phyloP scores from a whole-genome alignment of 257 asterid species.

The Gentiana dahurica region DNA sequence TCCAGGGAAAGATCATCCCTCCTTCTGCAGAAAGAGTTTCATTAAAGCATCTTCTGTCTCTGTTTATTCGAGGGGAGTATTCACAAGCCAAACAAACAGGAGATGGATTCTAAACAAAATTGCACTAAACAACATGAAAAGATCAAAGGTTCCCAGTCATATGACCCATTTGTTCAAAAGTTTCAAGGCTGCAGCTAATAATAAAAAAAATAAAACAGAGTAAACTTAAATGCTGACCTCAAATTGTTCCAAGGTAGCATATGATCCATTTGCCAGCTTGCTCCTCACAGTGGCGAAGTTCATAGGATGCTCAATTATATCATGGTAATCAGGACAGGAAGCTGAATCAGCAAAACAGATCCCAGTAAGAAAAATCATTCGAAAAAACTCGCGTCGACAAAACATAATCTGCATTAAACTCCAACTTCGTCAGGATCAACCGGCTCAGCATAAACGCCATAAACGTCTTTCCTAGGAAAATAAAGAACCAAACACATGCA shows the following conservation, averaged over 20 bases:
- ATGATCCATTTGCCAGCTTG: conserved; percentile 64
- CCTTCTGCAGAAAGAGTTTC: too few species aligned
- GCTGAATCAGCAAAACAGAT: conserved; percentile 27
- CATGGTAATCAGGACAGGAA: conserved; percentile 98
- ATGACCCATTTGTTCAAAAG: too few species aligned
- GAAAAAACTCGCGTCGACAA: conserved; percentile 9
- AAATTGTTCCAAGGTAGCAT: conserved; percentile 65
- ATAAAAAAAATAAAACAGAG: too few species aligned
- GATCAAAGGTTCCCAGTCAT: too few species aligned
- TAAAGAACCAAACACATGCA: conserved; percentile 16
- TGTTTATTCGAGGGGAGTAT: too few species aligned
- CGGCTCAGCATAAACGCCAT: conserved; percentile 94
- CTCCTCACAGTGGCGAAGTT: conserved; percentile 92
- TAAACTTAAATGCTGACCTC: conserved; percentile 36
- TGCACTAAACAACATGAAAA: too few species aligned
- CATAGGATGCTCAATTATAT: conserved; percentile 86
- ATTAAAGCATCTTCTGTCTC: too few species aligned
- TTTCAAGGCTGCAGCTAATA: too few species aligned
- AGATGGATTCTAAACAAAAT: too few species aligned
- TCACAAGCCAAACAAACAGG: too few species aligned
- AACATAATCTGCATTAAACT: not conserved
- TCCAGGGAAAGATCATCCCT: too few species aligned
- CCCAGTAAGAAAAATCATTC: conserved; percentile 8
- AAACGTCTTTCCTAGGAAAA: conserved; percentile 89
- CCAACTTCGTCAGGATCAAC: conserved; percentile 98